phyloP scores from a whole-genome alignment of 495 filamentous ascomycete species.

The Rostrohypoxylon terebratum region DNA sequence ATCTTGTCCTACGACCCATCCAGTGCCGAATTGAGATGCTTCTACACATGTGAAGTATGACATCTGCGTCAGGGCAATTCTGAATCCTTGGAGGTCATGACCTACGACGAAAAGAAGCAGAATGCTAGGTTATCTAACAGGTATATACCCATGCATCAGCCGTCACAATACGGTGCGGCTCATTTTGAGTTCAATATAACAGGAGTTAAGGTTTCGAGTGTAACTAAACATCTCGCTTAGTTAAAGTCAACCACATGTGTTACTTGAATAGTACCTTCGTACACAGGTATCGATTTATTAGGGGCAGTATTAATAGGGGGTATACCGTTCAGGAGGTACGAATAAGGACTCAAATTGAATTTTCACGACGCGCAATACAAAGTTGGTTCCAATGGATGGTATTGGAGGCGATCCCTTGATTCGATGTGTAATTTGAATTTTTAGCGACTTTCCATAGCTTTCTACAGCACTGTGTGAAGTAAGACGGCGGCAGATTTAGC shows the following conservation, averaged over 20 bases:
- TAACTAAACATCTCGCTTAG: neutral
- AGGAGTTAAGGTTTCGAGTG: neutral
- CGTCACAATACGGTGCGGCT: neutral
- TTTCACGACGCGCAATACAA: neutral
- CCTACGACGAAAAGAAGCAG: neutral
- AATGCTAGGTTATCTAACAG: neutral
- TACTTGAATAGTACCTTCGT: no score
- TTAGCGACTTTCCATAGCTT: neutral
- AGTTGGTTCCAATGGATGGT: neutral
- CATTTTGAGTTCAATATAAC: slow-evolving; percentile 4
- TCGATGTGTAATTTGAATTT: neutral
- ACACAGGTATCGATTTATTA: neutral
- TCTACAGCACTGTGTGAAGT: neutral
- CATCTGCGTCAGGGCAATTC: no score
- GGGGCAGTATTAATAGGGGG: neutral
- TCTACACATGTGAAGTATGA: no score
- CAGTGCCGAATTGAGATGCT: no score
- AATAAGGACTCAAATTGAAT: neutral
- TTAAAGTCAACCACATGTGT: neutral
- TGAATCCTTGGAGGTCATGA: no score
- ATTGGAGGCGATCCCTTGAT: neutral
- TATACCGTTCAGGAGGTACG: neutral
- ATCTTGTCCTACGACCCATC: no score
- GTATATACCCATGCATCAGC: neutral
- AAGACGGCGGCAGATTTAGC: neutral